Percentiles rank a stretch among this genome's conserved stretches.
Evolutionary conservation across 1,284 basidiomycete species (phyloP).

Genomic region (Ustilago trichophora): DNA sequence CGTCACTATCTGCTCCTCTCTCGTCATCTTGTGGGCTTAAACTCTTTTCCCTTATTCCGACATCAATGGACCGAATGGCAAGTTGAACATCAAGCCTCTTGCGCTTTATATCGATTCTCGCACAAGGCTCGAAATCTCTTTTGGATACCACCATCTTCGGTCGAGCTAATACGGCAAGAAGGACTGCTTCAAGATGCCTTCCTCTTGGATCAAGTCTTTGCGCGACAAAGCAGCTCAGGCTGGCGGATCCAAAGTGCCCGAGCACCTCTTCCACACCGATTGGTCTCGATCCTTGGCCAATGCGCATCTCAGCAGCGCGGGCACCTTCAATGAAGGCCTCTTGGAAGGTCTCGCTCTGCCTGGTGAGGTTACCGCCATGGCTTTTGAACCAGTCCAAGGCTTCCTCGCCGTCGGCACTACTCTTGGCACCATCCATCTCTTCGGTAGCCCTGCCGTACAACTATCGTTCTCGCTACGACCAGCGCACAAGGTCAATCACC

Average conservation of each 20-base stretch:
- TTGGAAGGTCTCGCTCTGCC: slow-evolving; percentile 62
- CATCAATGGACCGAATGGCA: too few relatives aligned
- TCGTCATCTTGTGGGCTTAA: too few relatives aligned
- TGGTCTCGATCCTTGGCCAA: slow-evolving; percentile 44
- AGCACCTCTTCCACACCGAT: slow-evolving; percentile 28
- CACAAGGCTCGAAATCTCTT: too few relatives aligned
- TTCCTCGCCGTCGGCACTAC: slow-evolving; percentile 77
- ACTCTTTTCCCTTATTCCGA: too few relatives aligned
- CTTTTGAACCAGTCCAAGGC: slow-evolving; percentile 66
- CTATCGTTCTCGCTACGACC: slow-evolving; percentile 72
- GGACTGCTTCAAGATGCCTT: slow-evolving; percentile 9
- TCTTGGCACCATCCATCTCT: slow-evolving; percentile 73
- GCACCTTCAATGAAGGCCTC: slow-evolving; percentile 59
- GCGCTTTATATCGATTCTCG: too few relatives aligned
- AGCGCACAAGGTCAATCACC: slow-evolving; percentile 71
- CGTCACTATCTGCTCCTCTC: too few relatives aligned
- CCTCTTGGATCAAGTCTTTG: slow-evolving; percentile 42
- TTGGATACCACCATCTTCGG: too few relatives aligned
- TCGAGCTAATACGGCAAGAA: too few relatives aligned
- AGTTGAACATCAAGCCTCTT: too few relatives aligned
- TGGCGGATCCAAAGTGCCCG: slow-evolving; percentile 26
- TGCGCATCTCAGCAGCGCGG: slow-evolving; percentile 40
- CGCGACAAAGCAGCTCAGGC: slow-evolving; percentile 32
- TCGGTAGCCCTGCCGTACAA: slow-evolving; percentile 75
- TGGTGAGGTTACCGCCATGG: slow-evolving; percentile 62